phyloP scores from a whole-genome alignment of 2,329 filamentous ascomycete species.

The Sclerotinia subarctica region DNA sequence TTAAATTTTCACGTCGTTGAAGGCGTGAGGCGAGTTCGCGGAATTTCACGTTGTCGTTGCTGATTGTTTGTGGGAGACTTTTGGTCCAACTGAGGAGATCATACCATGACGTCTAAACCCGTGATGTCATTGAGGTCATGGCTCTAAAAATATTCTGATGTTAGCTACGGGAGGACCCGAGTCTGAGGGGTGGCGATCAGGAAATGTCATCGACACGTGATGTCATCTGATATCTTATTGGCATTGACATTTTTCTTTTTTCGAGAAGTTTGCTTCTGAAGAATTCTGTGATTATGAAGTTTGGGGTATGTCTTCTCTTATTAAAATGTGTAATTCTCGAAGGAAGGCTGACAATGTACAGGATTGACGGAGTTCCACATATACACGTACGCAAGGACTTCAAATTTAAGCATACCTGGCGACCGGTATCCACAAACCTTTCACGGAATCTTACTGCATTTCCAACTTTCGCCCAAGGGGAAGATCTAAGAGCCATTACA shows the following conservation, averaged over 20 bases:
- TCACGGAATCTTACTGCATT: background rate
- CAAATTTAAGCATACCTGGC: background rate
- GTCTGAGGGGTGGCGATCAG: background rate
- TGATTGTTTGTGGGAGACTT: background rate
- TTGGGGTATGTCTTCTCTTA: background rate
- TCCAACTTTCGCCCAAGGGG: background rate
- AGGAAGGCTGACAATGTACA: background rate
- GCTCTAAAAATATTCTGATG: background rate
- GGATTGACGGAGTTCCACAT: background rate
- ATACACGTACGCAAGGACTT: background rate
- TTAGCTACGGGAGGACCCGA: background rate
- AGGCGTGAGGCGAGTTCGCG: background rate
- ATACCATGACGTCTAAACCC: background rate
- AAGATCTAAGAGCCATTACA: background rate
- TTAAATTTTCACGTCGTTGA: background rate
- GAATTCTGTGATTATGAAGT: background rate
- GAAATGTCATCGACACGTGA: background rate
- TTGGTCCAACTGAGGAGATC: background rate
- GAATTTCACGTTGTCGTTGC: background rate
- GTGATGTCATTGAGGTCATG: conserved; percentile 3
- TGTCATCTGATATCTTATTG: background rate
- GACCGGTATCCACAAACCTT: background rate
- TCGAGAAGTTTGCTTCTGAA: background rate
- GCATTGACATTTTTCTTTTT: too few relatives aligned
- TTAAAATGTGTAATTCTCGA: background rate